A percentile compares a stretch with the other conserved stretches of the same genome.
Evolutionary conservation across 495 filamentous ascomycete species (phyloP).

Genomic region (Penicillium dipodomyicola): DNA sequence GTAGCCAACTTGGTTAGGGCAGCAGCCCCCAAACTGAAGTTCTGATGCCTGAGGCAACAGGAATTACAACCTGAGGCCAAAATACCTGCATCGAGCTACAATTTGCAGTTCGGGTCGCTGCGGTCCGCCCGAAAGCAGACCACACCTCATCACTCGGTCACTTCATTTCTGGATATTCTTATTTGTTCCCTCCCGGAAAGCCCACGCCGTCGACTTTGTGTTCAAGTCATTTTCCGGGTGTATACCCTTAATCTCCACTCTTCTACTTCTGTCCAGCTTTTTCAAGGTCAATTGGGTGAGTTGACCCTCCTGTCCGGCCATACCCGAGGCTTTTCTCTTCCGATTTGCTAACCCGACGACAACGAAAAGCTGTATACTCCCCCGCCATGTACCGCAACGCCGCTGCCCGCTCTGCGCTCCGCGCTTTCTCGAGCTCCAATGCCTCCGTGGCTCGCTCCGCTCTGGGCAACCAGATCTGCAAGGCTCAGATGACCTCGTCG

Average conservation of each 20-base stretch:
- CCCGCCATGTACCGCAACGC: slow-evolving; percentile 48
- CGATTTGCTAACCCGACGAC: slow-evolving; percentile 36
- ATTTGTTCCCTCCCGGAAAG: slow-evolving; percentile 37
- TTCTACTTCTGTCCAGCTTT: slow-evolving; percentile 20
- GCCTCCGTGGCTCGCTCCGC: slow-evolving; percentile 44
- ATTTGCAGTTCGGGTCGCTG: slow-evolving; percentile 34
- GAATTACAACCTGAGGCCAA: slow-evolving; percentile 30
- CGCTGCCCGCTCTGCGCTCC: slow-evolving; percentile 47
- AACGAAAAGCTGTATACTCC: slow-evolving; percentile 37
- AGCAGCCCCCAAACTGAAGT: slow-evolving; percentile 17
- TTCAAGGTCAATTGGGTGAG: slow-evolving; percentile 41
- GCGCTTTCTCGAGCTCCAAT: slow-evolving; percentile 50
- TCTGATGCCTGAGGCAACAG: not conserved
- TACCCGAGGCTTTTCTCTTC: slow-evolving; percentile 39
- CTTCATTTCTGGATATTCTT: slow-evolving; percentile 37
- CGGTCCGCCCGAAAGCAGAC: slow-evolving; percentile 31
- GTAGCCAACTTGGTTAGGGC: slow-evolving; percentile 29
- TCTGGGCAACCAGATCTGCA: slow-evolving; percentile 43
- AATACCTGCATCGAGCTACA: slow-evolving; percentile 3
- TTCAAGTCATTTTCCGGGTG: slow-evolving; percentile 37
- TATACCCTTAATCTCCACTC: slow-evolving; percentile 40
- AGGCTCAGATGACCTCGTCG: slow-evolving; percentile 47
- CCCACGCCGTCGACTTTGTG: slow-evolving; percentile 34
- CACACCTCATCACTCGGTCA: slow-evolving; percentile 44
- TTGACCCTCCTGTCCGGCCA: slow-evolving; percentile 15